Evolutionary conservation across 345 rosid species (phyloP).

Genomic region (Gossypium herbaceum): DNA sequence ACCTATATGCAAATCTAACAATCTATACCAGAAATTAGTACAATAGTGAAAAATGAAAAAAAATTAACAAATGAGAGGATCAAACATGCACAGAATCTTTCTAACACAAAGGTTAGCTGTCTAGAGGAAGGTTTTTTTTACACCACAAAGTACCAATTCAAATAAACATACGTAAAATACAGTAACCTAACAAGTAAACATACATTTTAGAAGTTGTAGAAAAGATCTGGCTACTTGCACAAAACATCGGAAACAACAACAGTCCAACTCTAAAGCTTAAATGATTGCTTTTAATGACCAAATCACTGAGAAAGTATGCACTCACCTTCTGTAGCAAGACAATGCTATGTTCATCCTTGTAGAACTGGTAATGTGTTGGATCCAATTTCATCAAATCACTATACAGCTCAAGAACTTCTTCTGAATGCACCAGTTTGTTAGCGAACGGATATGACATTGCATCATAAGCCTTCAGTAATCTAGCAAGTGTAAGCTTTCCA

Average conservation of each 20-base stretch:
- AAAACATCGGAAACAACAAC: neutral
- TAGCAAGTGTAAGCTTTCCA: slow-evolving; percentile 88
- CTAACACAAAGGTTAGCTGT: neutral
- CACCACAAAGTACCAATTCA: neutral
- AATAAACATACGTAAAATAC: neutral
- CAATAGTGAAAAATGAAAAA: neutral
- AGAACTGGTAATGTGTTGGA: slow-evolving; percentile 57
- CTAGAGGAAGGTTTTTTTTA: neutral
- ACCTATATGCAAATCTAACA: neutral
- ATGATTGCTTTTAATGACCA: neutral
- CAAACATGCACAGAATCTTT: neutral
- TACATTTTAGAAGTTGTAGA: neutral
- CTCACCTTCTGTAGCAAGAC: slow-evolving; percentile 63
- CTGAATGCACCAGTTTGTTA: slow-evolving; percentile 37
- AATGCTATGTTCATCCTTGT: slow-evolving; percentile 70
- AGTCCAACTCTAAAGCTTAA: neutral
- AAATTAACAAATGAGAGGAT: neutral
- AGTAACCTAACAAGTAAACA: neutral
- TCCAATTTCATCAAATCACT: slow-evolving; percentile 65
- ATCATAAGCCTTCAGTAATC: slow-evolving; percentile 72
- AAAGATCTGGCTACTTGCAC: neutral
- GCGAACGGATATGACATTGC: slow-evolving; percentile 28
- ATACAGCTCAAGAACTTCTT: slow-evolving; percentile 63
- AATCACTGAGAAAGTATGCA: slow-evolving; percentile 3
- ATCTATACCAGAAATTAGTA: neutral